phyloP scores from a whole-genome alignment of 345 rosid species.

The Boechera divaricarpa region DNA sequence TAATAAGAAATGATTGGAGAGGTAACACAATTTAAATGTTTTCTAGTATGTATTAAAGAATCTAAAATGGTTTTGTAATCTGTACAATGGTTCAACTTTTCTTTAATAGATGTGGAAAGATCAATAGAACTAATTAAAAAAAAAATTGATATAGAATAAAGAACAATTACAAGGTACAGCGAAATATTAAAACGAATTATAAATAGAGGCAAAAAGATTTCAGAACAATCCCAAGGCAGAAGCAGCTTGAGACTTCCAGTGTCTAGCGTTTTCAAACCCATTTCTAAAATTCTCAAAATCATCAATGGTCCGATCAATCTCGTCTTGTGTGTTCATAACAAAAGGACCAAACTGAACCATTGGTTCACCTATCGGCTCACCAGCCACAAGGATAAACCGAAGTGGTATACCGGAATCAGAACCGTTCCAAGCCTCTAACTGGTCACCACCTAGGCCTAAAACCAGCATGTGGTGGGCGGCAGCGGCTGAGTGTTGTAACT shows the following conservation, averaged over 20 bases:
- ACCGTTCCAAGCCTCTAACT: conserved; percentile 76
- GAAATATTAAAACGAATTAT: not conserved
- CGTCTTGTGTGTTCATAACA: conserved; percentile 89
- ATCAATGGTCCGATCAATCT: conserved; percentile 68
- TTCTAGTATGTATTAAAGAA: not conserved
- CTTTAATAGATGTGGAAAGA: not conserved
- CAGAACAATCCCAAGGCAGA: conserved; percentile 50
- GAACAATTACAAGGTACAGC: not conserved
- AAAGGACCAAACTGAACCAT: conserved; percentile 80
- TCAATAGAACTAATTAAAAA: not conserved
- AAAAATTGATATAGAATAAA: not conserved
- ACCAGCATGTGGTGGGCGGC: conserved; percentile 63
- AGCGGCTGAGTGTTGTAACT: conserved; percentile 36
- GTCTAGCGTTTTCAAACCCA: conserved; percentile 87
- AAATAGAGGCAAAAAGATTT: conserved; percentile 15
- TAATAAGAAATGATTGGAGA: not conserved
- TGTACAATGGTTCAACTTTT: not conserved
- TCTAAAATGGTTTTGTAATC: not conserved
- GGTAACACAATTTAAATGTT: not conserved
- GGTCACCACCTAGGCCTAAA: conserved; percentile 58
- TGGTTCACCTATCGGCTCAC: conserved; percentile 79
- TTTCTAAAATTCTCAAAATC: conserved; percentile 74
- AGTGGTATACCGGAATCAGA: conserved; percentile 53
- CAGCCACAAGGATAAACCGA: conserved; percentile 81
- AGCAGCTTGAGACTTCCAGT: conserved; percentile 73